Evolutionary conservation across 108 stramenopile genomes (phyloP).

Genomic region (Cyclotella cryptica): DNA sequence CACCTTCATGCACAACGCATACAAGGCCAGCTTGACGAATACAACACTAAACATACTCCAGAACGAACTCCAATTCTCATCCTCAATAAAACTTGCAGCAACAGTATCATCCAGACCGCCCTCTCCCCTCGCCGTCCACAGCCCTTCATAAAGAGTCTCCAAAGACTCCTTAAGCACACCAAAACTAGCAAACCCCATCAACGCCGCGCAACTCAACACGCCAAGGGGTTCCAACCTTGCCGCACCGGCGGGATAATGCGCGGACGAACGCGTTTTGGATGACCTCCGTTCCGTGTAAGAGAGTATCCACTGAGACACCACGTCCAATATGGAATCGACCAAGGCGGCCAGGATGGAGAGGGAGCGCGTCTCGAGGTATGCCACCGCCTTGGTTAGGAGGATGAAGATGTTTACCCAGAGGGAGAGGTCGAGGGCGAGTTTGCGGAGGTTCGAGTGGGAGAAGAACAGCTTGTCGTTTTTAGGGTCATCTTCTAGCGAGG

Average conservation of each 20-base stretch:
- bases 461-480: slow-evolving; percentile 13
- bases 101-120: slow-evolving; percentile 9
- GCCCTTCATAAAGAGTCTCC: slow-evolving; percentile 40
- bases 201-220: slow-evolving; percentile 90
- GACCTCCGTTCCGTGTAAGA: slow-evolving; percentile 84
- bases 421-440: slow-evolving; percentile 76
- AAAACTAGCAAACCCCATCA: slow-evolving; percentile 95
- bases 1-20: slow-evolving; percentile 64
- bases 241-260: slow-evolving; percentile 93
- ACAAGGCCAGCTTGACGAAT: slow-evolving; percentile 76
- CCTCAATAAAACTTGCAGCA: slow-evolving; percentile 18
- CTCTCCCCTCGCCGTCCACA: slow-evolving; percentile 31
- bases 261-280: slow-evolving; percentile 71
- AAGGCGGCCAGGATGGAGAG: slow-evolving; percentile 91
- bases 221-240: slow-evolving; percentile 92
- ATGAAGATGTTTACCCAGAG: slow-evolving; percentile 87
- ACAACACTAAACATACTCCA: slow-evolving; percentile 82
- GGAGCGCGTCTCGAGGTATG: slow-evolving; percentile 77
- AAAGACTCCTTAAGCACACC: slow-evolving; percentile 86
- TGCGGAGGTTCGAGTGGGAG: slow-evolving; percentile 56
- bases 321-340: slow-evolving; percentile 90
- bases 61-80: slow-evolving; percentile 62
- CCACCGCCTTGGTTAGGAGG: slow-evolving; percentile 77
- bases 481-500: background rate
- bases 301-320: slow-evolving; percentile 87